Conservation (phyloP, 2,329 filamentous ascomycete genomes). For the Colletotrichum camelliae region DNA sequence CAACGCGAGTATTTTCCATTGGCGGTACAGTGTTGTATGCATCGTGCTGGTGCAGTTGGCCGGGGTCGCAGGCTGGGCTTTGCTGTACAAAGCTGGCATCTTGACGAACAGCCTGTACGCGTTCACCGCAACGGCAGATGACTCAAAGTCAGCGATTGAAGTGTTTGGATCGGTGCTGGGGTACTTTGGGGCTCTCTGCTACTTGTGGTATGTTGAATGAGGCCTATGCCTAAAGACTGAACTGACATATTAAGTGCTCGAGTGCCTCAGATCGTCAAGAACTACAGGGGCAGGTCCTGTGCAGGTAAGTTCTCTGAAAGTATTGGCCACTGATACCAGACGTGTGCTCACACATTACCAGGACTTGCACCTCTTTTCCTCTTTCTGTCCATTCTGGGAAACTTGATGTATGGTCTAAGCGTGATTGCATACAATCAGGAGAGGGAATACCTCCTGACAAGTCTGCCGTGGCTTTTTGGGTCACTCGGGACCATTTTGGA, state of each 20-base stretch:
- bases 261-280: slow-evolving; percentile 10
- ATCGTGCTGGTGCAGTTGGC: background rate
- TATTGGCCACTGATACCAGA: accelerated
- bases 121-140: background rate
- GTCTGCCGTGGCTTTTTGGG: slow-evolving; percentile 7
- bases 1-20: background rate
- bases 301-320: background rate
- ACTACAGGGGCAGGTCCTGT: background rate
- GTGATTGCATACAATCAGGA: slow-evolving; percentile 12
- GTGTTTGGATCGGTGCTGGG: background rate
- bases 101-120: background rate
- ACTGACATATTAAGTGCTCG: background rate
- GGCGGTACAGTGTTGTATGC: slow-evolving; percentile 3
- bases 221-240: background rate
- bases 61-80: background rate
- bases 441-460: background rate
- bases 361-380: slow-evolving; percentile 2
- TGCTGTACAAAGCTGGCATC: background rate
- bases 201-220: background rate
- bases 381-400: background rate
- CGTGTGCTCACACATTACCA: background rate
- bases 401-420: slow-evolving; percentile 5
- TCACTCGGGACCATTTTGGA: slow-evolving; percentile 7
- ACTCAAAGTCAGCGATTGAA: background rate
- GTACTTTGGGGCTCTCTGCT: slow-evolving; percentile 1